Base-by-base conservation (phyloP, 257 asterid species). In the Plantago elongata region DNA sequence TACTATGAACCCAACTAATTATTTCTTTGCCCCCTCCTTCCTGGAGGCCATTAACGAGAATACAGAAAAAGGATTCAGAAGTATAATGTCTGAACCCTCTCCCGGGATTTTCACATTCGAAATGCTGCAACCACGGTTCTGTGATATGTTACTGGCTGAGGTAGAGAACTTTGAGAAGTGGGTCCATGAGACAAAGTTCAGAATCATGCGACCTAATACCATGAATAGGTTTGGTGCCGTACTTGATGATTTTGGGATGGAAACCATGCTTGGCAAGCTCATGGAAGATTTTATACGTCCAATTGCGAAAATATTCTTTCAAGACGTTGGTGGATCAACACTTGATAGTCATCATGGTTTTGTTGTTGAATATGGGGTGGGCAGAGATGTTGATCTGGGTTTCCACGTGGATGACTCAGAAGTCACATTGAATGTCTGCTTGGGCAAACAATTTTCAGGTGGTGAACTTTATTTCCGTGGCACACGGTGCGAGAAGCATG, bases 331-430 rank as follows among this genome's bases (percentile, higher is more conserved):
- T 69, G 99, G 99, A 63, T 68, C 95, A 56, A 75, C 90, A 5
- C 96, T 92, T 57, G 99, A 89, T 76, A 54, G 82, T 47, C 99
- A 92, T 78, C 99, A 92, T 73, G 99, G 99, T 45, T 92, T 92
- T 51, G 99, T 92, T 56, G 93, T 92, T 42, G 95, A 92, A 75
- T 92, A 92, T 76, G 99, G 99, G 57, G 80, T 79, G 69, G 94
- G 84, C 63, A 81, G 94, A 83, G 97, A 92, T 58, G 85, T 83
- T 50, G 99, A 89, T 74, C 81, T 86, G 47, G 95, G 99, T 69
- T 92, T 92, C 67, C 99, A 92, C 67, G 97, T 92, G 76, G 99
- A 92, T 81, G 99, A 92, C 73, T 80, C 99, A 51, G 99, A 92
- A 77, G 99, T 92, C 69, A 92, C 95, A 45, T 81, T 92, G 77